phyloP scores from a whole-genome alignment of 768 basidiomycete genomes.

The Russula earlei region DNA sequence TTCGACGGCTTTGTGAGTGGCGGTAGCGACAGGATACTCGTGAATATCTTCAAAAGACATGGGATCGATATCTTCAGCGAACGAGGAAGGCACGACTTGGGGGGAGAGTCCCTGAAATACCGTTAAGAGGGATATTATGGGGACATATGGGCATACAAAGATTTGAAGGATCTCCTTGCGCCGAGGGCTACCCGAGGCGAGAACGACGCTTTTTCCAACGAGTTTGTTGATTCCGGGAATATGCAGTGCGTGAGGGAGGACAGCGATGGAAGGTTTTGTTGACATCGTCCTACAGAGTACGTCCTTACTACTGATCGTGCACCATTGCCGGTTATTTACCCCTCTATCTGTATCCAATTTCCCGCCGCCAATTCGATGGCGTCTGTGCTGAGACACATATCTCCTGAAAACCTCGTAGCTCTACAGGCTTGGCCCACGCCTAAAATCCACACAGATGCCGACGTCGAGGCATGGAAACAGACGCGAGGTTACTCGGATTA shows the following conservation, averaged over 20 bases:
- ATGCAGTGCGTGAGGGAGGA: constrained; percentile 56
- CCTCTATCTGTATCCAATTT: too few relatives aligned
- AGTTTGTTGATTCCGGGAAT: constrained; percentile 59
- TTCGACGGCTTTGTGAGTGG: constrained; percentile 72
- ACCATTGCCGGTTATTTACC: too few relatives aligned
- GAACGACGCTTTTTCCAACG: constrained; percentile 62
- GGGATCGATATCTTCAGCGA: constrained; percentile 68
- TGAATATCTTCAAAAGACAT: constrained; percentile 59
- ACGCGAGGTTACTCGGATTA: constrained; percentile 69
- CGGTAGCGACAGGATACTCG: constrained; percentile 70
- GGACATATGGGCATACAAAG: constrained; percentile 43
- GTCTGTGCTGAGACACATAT: constrained; percentile 13
- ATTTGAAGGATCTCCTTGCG: constrained; percentile 73
- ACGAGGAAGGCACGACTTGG: constrained; percentile 66
- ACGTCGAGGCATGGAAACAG: constrained; percentile 61
- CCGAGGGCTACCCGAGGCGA: constrained; percentile 83
- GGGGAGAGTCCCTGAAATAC: constrained; percentile 47
- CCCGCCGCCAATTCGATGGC: constrained; percentile 3
- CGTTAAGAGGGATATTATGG: not conserved
- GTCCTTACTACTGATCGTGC: too few relatives aligned
- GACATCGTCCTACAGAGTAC: not conserved
- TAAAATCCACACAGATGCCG: constrained; percentile 62
- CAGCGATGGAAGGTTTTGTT: constrained; percentile 15
- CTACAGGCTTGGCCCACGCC: constrained; percentile 30
- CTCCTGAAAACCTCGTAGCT: not conserved